These are phyloP conservation scores for Globisporangium parvum DNA, from an alignment of 352 stramenopile species.

Conservation along the genomic window DNA sequence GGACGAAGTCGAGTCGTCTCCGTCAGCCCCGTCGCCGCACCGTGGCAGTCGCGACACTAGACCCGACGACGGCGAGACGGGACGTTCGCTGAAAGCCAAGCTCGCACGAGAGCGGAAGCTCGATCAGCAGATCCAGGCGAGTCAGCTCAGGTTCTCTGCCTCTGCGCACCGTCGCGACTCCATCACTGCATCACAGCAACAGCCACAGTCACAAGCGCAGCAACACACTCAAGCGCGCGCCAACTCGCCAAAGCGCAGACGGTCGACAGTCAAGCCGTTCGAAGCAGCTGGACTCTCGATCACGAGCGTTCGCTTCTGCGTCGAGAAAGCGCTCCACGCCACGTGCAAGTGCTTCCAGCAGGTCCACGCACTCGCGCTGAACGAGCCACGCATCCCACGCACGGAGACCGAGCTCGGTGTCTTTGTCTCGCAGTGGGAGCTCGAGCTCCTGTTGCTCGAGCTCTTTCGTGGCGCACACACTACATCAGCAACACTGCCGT, in stretches of 20 bases:
- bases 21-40: neutral
- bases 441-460: conserved; percentile 35
- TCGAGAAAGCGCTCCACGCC: conserved; percentile 39
- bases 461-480: conserved; percentile 13
- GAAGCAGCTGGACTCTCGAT: conserved; percentile 33
- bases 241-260: conserved; percentile 5
- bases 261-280: conserved; percentile 18
- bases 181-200: neutral
- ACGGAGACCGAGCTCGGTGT: conserved; percentile 20
- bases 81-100: conserved; percentile 22
- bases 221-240: conserved; percentile 1
- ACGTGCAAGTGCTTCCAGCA: conserved; percentile 32
- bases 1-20: neutral
- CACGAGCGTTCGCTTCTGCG: conserved; percentile 47
- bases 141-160: conserved; percentile 21
- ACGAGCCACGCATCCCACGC: conserved; percentile 8
- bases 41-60: neutral
- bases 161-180: conserved; percentile 12
- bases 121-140: conserved; percentile 39
- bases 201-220: conserved; percentile 13
- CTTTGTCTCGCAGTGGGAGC: conserved; percentile 53
- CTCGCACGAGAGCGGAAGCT: conserved; percentile 33
- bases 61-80: neutral
- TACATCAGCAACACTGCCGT: neutral
- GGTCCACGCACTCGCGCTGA: conserved; percentile 28